phyloP scores from a whole-genome alignment of 2,329 filamentous ascomycete genomes.

The Biscogniauxia marginata region DNA sequence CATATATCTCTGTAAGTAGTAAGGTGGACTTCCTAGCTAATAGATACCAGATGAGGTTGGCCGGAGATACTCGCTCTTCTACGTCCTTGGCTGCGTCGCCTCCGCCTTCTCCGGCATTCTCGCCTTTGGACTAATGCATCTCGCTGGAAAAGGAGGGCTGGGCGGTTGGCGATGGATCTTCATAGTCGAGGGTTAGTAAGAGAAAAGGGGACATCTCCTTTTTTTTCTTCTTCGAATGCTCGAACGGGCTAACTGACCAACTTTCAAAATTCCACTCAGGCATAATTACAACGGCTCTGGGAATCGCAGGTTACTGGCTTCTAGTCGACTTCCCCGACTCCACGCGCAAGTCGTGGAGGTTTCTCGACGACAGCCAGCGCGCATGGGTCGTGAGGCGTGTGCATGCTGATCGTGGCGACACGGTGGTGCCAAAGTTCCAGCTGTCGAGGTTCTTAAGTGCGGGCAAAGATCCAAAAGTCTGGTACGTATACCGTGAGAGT shows the following conservation, averaged over 20 bases:
- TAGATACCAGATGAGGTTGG: conserved; percentile 58
- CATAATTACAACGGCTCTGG: conserved; percentile 51
- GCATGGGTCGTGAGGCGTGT: conserved; percentile 40
- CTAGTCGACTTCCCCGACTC: conserved; percentile 51
- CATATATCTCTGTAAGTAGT: background rate
- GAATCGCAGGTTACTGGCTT: conserved; percentile 38
- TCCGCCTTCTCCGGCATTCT: conserved; percentile 67
- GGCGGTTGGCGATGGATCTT: conserved; percentile 69
- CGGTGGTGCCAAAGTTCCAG: conserved; percentile 46
- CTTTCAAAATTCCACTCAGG: conserved; percentile 37
- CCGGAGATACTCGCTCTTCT: conserved; percentile 67
- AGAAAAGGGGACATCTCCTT: background rate
- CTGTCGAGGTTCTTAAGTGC: conserved; percentile 36
- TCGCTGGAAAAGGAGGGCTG: conserved; percentile 54
- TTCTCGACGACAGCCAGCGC: conserved; percentile 40
- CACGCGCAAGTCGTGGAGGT: conserved; percentile 36
- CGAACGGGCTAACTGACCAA: background rate
- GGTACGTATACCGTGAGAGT: conserved; percentile 30
- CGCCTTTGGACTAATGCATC: conserved; percentile 67
- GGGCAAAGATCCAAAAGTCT: conserved; percentile 43
- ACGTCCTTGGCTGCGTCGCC: conserved; percentile 65
- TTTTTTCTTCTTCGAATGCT: background rate
- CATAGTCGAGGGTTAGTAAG: conserved; percentile 47
- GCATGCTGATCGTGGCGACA: conserved; percentile 45
- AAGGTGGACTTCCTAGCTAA: background rate